Conservation (phyloP, 192 early-diverging fungal genomes). For the Bifiguratus adelaidae region DNA sequence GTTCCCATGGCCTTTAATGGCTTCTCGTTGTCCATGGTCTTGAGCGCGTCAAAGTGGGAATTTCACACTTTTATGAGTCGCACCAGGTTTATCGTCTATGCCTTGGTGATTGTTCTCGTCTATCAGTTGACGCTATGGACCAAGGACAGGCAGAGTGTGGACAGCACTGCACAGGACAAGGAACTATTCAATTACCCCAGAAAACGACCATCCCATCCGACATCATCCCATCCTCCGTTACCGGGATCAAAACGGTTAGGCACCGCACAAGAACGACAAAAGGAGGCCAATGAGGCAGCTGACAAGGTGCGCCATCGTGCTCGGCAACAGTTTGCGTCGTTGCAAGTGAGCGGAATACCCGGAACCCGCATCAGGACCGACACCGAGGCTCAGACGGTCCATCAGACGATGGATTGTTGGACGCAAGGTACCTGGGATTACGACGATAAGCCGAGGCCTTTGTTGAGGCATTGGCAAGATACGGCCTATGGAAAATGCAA, state of each 20-base stretch:
- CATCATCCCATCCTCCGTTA: not conserved
- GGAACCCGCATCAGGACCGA: not conserved
- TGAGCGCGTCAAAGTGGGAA: too few relatives aligned
- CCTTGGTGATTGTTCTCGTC: not conserved
- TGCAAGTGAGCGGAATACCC: not conserved
- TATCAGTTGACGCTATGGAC: not conserved
- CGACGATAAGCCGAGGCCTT: not conserved
- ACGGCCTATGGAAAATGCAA: constrained; percentile 16
- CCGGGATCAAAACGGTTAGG: not conserved
- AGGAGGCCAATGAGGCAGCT: constrained; percentile 2
- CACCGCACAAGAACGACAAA: not conserved
- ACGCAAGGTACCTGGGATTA: constrained; percentile 16
- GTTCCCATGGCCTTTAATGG: too few relatives aligned
- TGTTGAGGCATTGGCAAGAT: constrained; percentile 17
- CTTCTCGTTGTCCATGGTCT: too few relatives aligned
- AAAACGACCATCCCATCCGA: constrained; percentile 1
- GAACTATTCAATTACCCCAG: not conserved
- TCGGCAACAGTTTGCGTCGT: not conserved
- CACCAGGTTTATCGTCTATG: constrained; percentile 6
- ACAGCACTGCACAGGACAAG: not conserved
- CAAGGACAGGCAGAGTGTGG: not conserved
- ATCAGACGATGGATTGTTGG: constrained; percentile 8
- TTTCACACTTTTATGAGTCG: constrained; percentile 4
- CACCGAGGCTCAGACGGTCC: not conserved
- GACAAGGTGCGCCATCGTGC: not conserved